phyloP scores from a whole-genome alignment of 169 alveolate genomes.

The Eimeria falciformis region DNA sequence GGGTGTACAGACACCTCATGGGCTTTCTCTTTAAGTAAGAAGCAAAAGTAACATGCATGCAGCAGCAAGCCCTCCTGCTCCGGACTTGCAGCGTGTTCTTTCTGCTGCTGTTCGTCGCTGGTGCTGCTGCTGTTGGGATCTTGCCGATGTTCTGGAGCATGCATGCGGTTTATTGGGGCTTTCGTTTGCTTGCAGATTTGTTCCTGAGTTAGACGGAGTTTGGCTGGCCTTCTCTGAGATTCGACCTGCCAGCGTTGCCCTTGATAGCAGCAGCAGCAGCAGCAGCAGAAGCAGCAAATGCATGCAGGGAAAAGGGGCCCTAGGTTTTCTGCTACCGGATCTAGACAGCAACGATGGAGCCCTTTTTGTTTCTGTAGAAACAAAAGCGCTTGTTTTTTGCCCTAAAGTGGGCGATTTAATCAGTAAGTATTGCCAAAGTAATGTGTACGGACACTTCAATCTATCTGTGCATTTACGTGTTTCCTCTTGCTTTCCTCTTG shows the following conservation, averaged over 20 bases:
- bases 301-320: not conserved
- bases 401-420: slow-evolving; percentile 53
- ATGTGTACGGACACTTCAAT: no score
- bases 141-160: not conserved
- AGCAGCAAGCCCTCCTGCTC: not conserved
- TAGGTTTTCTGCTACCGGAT: slow-evolving; percentile 51
- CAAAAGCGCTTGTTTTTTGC: slow-evolving; percentile 23
- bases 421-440: no score
- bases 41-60: not conserved
- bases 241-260: slow-evolving; percentile 33
- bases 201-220: slow-evolving; percentile 44
- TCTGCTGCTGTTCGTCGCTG: not conserved
- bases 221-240: slow-evolving; percentile 56
- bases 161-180: not conserved
- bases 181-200: not conserved
- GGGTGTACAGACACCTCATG: slow-evolving; percentile 58
- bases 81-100: no score
- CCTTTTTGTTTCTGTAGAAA: slow-evolving; percentile 29
- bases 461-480: no score
- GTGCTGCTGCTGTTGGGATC: not conserved
- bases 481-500: no score
- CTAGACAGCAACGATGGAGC: slow-evolving; percentile 55
- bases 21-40: slow-evolving; percentile 38
- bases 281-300: slow-evolving; percentile 25
- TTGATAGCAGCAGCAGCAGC: slow-evolving; percentile 23